Conservation (phyloP, 176 grass and related monocot genomes). For the Oryza officinalis region DNA sequence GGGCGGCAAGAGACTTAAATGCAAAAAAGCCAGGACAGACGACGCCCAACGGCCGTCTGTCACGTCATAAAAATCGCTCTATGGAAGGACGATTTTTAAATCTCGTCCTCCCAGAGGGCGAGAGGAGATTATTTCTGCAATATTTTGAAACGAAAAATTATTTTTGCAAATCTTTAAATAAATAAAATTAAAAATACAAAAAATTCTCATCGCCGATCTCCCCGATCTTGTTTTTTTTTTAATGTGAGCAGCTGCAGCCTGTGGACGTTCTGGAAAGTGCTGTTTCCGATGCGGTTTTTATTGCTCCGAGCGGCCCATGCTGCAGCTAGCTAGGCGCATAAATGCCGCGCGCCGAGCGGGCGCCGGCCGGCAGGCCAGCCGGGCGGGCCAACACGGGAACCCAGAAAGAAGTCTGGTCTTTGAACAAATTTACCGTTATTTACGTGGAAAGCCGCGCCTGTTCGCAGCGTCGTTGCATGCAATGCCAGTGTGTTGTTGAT, state of each 20-base stretch:
- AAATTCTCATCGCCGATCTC: no score
- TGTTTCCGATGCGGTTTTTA: conserved; percentile 39
- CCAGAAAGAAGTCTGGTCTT: conserved; percentile 9
- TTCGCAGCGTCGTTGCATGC: neutral
- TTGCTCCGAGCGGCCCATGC: conserved; percentile 27
- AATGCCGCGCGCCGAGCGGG: conserved; percentile 27
- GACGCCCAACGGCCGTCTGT: no score
- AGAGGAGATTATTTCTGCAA: no score
- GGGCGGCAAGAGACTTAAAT: no score
- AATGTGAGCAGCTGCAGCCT: neutral
- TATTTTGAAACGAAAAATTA: no score
- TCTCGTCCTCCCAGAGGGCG: no score
- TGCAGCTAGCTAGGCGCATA: conserved; percentile 17
- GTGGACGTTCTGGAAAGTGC: conserved; percentile 43
- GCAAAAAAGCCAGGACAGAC: no score
- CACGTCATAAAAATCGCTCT: no score
- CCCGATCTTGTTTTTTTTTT: neutral
- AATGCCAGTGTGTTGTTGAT: neutral
- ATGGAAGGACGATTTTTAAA: no score
- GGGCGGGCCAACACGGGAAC: conserved; percentile 21
- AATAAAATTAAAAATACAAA: no score
- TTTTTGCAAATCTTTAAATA: no score
- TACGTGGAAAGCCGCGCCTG: conserved; percentile 33
- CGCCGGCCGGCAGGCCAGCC: neutral
- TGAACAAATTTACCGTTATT: conserved; percentile 51